Base-by-base conservation (phyloP, 2,329 filamentous ascomycete species). In the Pestalotiopsis sp. region DNA sequence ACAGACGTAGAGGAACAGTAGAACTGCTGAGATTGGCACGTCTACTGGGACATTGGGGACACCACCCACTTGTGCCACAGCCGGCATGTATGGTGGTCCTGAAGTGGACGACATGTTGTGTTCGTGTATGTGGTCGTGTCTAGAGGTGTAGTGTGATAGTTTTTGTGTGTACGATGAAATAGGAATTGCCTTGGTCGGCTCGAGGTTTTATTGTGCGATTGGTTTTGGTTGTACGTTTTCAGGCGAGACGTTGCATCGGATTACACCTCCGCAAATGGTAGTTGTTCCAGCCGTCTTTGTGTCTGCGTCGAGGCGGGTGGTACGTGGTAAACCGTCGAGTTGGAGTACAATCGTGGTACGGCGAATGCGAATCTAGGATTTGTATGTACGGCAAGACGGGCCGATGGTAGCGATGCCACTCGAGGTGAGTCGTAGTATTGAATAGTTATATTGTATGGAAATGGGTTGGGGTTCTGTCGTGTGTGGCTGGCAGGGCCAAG, bases 101-200 rank as follows among this genome's bases (percentile, higher is more conserved):
- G 64, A 66, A 13, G 25, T 17, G 41, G 63, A 66, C 41, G 63
- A 56, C 63, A 66, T 66, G n/a, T 66, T 66, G 63, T 36, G 17
- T 14, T 52, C 11, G 27, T 27, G 23, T 59, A 36, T 14, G 3
- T 39, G 5, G 25, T 39, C 58, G 56, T n/a, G 14, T 17, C 3
- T 13, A 17, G 14, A n/a, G 23, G 57, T 14, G 57, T 17, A 3
- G 23, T 27, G 4, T 20, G 23, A 6, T 17, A 11, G 27, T 3
- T 59, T 25, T 27, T 12, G 6, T 59, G 20, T 23, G 9, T 52
- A 9, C 23, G 45, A 9, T 52, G 17, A 23, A n/a, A 52, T 9
- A 9, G 14, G 45, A 52, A 52, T 23, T n/a, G n/a, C 7, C 31
- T 36, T 36, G 31, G 1, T 36, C 31, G 14, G 45, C 7, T 7